A percentile compares a stretch with the other conserved stretches of the same genome.
phyloP scores from a whole-genome alignment of 2,329 filamentous ascomycete species.

The Orbilia blumenaviensis region DNA sequence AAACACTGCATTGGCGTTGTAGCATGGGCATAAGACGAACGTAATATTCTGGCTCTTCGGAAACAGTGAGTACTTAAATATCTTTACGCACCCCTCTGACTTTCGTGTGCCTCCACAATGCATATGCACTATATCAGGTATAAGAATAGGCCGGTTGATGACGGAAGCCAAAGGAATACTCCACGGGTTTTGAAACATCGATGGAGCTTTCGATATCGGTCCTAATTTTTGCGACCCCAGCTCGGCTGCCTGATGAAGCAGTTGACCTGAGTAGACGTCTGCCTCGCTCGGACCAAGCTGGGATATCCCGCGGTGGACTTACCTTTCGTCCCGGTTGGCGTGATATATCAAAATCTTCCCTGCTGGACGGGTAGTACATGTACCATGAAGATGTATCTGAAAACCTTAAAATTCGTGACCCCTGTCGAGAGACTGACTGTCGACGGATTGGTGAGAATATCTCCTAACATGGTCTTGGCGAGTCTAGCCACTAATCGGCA shows the following conservation, averaged over 20 bases:
- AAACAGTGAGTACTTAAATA: neutral
- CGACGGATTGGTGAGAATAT: conserved; percentile 17
- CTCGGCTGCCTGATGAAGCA: conserved; percentile 1
- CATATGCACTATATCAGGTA: neutral
- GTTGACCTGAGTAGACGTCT: neutral
- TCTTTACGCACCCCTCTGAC: too few relatives aligned
- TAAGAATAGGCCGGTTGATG: neutral
- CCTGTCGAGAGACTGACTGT: neutral
- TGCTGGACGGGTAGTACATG: neutral
- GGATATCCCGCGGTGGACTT: conserved; percentile 5
- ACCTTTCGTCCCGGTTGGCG: conserved; percentile 9
- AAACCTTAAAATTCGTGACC: conserved; percentile 4
- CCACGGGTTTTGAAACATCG: neutral
- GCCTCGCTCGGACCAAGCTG: conserved; percentile 4
- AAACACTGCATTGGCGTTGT: neutral
- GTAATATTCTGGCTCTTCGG: neutral
- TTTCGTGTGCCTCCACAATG: neutral
- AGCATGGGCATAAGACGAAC: conserved; percentile 4
- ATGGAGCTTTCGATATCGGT: neutral
- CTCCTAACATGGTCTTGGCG: conserved; percentile 2
- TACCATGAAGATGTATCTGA: neutral
- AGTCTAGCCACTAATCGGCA: conserved; percentile 9
- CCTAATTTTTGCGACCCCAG: conserved; percentile 1
- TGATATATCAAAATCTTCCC: neutral
- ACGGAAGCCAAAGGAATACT: conserved; percentile 4